These are phyloP conservation scores for Cryptosporidium meleagridis DNA, from an alignment of 169 alveolate genomes.

Conservation along the genomic window DNA sequence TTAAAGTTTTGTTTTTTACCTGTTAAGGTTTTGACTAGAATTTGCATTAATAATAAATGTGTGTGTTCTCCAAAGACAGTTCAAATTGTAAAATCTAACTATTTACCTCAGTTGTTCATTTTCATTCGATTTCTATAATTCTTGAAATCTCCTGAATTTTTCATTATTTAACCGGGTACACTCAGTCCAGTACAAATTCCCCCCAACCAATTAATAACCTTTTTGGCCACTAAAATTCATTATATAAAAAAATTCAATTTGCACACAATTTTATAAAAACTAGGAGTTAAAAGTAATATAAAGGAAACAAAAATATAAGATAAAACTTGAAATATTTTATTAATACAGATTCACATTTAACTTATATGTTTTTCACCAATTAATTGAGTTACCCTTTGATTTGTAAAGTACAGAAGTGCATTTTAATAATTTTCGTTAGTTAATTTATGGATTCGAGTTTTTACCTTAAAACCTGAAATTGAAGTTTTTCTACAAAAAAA, in stretches of 20 bases:
- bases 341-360: background rate
- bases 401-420: background rate
- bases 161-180: background rate
- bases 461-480: background rate
- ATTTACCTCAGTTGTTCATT: background rate
- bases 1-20: conserved; percentile 93
- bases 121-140: background rate
- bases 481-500: background rate
- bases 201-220: background rate
- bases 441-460: background rate
- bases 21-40: conserved; percentile 91
- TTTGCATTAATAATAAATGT: conserved; percentile 83
- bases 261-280: background rate
- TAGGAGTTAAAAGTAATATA: background rate
- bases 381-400: background rate
- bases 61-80: background rate
- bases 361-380: background rate
- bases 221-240: background rate
- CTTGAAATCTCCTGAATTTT: background rate
- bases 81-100: background rate
- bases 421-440: background rate
- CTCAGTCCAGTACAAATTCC: background rate
- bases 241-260: background rate
- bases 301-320: background rate
- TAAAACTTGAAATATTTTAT: background rate